Evolutionary conservation across 106 monocot species (phyloP).

Genomic region (Ottelia alismoides): DNA sequence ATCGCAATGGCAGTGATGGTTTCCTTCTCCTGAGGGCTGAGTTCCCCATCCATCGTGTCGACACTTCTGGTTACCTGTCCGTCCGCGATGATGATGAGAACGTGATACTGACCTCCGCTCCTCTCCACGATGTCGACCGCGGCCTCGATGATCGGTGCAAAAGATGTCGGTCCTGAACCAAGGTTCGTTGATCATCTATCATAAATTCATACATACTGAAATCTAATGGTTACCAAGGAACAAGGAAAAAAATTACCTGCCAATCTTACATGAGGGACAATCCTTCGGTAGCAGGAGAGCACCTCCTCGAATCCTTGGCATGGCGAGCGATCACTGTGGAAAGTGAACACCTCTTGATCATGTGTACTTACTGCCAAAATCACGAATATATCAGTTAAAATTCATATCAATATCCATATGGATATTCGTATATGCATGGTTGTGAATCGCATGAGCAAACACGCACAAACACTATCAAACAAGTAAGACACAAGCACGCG

Average conservation of each 20-base stretch:
- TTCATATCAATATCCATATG: not conserved
- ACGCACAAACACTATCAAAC: no score
- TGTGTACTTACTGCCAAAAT: constrained; percentile 42
- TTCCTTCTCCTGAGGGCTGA: constrained; percentile 58
- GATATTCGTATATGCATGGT: not conserved
- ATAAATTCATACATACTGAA: not conserved
- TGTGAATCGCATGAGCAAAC: no score
- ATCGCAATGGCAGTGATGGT: constrained; percentile 54
- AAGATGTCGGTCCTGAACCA: constrained; percentile 13
- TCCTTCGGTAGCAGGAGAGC: constrained; percentile 37
- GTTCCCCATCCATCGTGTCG: constrained; percentile 18
- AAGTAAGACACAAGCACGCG: no score
- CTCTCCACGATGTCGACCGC: constrained; percentile 9
- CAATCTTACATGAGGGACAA: constrained; percentile 35
- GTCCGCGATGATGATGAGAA: constrained; percentile 9
- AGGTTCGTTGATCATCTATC: not conserved
- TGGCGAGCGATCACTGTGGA: constrained; percentile 39
- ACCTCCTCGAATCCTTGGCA: constrained; percentile 79
- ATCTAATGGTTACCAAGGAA: not conserved
- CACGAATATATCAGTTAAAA: constrained; percentile 1
- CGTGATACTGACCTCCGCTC: constrained; percentile 10
- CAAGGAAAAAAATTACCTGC: constrained; percentile 25
- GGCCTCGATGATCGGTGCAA: no score
- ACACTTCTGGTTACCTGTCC: constrained; percentile 34
- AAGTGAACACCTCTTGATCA: constrained; percentile 59